A percentile compares a stretch with the other conserved stretches of the same genome.
These are phyloP conservation scores for Fraxinus baroniana DNA, from an alignment of 305 asterid genomes.

Conservation along the genomic window DNA sequence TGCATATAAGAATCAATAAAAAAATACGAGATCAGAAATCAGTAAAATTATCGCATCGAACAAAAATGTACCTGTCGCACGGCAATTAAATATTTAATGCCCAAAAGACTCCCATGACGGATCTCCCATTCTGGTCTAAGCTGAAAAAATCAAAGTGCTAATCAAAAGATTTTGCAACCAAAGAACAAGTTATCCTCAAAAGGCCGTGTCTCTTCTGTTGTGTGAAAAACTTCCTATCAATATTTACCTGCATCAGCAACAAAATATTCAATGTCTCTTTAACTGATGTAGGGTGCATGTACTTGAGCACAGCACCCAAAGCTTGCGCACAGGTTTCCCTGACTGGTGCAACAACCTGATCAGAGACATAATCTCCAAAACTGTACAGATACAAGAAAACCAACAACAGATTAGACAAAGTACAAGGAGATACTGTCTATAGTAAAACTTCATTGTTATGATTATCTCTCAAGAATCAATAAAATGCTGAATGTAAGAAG, in stretches of 20 bases:
- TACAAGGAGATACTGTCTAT: conserved; percentile 9
- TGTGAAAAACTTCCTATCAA: conserved; percentile 21
- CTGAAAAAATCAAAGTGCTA: conserved; percentile 70
- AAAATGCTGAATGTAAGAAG: background rate
- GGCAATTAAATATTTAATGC: conserved; percentile 91
- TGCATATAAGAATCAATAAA: conserved; percentile 12
- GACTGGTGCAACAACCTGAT: conserved; percentile 99
- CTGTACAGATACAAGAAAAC: conserved; percentile 41
- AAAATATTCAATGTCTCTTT: conserved; percentile 71
- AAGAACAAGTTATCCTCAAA: conserved; percentile 18
- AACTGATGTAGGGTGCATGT: conserved; percentile 82
- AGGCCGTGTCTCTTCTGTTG: background rate
- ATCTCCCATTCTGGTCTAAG: conserved; percentile 99
- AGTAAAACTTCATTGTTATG: background rate
- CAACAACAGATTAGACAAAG: conserved; percentile 23
- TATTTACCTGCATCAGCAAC: conserved; percentile 94
- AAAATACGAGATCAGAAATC: background rate
- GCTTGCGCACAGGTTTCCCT: conserved; percentile 99
- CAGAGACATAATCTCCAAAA: conserved; percentile 96
- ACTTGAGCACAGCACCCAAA: conserved; percentile 94
- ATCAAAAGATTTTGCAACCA: conserved; percentile 39
- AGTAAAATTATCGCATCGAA: background rate
- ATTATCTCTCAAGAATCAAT: background rate
- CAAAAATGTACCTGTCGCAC: conserved; percentile 75
- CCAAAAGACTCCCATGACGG: conserved; percentile 98